phyloP scores from a whole-genome alignment of 805 yeast genomes.

The Kodamaea laetipori region DNA sequence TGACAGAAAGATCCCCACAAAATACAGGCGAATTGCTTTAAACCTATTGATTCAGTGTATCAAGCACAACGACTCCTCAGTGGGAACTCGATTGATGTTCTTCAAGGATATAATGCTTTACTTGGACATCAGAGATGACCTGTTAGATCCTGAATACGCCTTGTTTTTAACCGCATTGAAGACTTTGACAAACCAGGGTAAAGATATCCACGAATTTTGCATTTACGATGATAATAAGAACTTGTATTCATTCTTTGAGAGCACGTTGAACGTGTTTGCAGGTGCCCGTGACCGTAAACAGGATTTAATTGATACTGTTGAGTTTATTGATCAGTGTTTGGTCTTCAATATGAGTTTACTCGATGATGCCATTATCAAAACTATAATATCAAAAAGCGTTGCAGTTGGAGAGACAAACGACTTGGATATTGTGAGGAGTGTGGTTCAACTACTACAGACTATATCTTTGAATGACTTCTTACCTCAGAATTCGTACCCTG shows the following conservation, averaged over 20 bases:
- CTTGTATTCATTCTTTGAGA: slow-evolving; percentile 21
- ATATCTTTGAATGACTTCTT: slow-evolving; percentile 48
- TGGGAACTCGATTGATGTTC: slow-evolving; percentile 53
- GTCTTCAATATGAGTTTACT: slow-evolving; percentile 49
- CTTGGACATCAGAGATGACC: slow-evolving; percentile 33
- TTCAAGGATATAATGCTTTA: slow-evolving; percentile 57
- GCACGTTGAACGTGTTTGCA: slow-evolving; percentile 3
- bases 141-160: slow-evolving; percentile 53
- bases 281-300: slow-evolving; percentile 15
- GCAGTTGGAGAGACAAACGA: slow-evolving; percentile 24
- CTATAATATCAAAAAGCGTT: slow-evolving; percentile 36
- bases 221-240: slow-evolving; percentile 40
- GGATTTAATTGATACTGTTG: slow-evolving; percentile 24
- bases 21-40: slow-evolving; percentile 48
- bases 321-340: slow-evolving; percentile 46
- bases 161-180: slow-evolving; percentile 50
- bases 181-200: slow-evolving; percentile 53
- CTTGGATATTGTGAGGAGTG: slow-evolving; percentile 33
- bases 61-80: slow-evolving; percentile 50
- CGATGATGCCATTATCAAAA: slow-evolving; percentile 36
- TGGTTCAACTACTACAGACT: slow-evolving; percentile 46
- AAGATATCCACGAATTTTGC: slow-evolving; percentile 53
- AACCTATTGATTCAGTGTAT: slow-evolving; percentile 59
- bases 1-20: slow-evolving; percentile 38
- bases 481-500: slow-evolving; percentile 41